Evolutionary conservation across 1,284 basidiomycete species (phyloP).

Genomic region (Leccinum huronense): DNA sequence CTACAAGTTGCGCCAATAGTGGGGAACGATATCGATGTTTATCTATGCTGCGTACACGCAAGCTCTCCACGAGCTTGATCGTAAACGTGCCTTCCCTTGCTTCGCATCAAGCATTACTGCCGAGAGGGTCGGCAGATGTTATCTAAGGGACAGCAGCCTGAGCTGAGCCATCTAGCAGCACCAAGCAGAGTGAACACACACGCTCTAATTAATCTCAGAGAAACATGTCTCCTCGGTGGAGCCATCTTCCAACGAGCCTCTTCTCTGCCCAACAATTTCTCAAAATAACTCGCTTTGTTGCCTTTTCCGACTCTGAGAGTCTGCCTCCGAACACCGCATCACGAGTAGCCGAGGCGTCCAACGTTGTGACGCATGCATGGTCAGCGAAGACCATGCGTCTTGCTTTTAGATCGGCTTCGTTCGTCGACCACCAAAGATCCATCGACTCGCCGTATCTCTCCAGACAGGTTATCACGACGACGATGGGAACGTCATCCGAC

Average conservation of each 20-base stretch:
- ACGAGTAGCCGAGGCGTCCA: conserved; percentile 21
- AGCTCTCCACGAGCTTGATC: conserved; percentile 8
- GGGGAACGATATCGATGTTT: conserved; percentile 14
- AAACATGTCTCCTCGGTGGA: conserved; percentile 28
- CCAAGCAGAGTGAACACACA: conserved; percentile 22
- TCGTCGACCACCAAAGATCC: conserved; percentile 34
- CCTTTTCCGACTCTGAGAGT: conserved; percentile 24
- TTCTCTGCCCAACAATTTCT: conserved; percentile 34
- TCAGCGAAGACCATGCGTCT: conserved; percentile 30
- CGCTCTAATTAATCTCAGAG: conserved; percentile 30
- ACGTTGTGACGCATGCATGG: conserved; percentile 32
- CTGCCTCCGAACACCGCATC: conserved; percentile 27
- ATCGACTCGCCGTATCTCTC: conserved; percentile 33
- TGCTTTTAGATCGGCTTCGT: conserved; percentile 30
- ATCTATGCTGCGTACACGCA: conserved; percentile 20
- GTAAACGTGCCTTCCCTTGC: conserved; percentile 3
- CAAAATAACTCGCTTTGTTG: conserved; percentile 26
- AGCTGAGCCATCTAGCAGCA: conserved; percentile 9
- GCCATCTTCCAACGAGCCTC: conserved; percentile 25
- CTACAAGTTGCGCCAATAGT: conserved; percentile 12
- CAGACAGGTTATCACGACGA: conserved; percentile 29
- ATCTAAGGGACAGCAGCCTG: conserved; percentile 9
- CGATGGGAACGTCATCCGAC: conserved; percentile 36
- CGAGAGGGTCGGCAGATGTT: not conserved
- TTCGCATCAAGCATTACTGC: conserved; percentile 2